These are phyloP conservation scores for Paecilomyces sp. DNA, from an alignment of 2,329 filamentous ascomycete species.

Conservation along the genomic window DNA sequence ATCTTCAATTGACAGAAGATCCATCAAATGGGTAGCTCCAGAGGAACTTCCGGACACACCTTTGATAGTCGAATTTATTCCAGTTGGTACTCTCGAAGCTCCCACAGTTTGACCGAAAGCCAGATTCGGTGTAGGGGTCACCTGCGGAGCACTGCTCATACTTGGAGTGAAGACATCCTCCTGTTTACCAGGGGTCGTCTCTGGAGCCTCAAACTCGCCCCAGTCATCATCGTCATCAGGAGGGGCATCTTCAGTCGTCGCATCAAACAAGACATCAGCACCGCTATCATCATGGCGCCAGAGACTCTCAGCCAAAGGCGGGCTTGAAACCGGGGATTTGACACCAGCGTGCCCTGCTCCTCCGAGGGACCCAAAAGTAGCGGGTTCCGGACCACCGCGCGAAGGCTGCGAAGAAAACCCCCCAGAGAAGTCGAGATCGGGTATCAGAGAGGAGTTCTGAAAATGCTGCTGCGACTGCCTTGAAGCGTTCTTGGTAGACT, in stretches of 20 bases:
- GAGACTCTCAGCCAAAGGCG: not conserved
- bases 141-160: not conserved
- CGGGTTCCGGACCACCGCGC: not conserved
- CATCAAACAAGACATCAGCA: conserved; percentile 58
- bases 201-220: conserved; percentile 39
- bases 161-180: conserved; percentile 4
- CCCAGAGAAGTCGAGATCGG: not conserved
- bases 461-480: not conserved
- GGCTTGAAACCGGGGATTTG: not conserved
- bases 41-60: conserved; percentile 1
- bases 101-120: not conserved
- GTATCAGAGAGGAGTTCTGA: not conserved
- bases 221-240: conserved; percentile 33
- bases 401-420: not conserved
- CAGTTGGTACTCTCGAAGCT: not conserved
- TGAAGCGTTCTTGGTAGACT: conserved; percentile 7
- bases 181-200: conserved; percentile 9
- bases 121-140: not conserved
- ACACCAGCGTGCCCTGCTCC: not conserved
- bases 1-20: conserved; percentile 22
- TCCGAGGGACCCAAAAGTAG: not conserved
- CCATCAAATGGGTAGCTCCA: conserved; percentile 17
- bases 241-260: conserved; percentile 24
- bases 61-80: not conserved
- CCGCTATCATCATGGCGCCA: conserved; percentile 4